Conservation (phyloP, 2,329 filamentous ascomycete genomes). For the Pseudogymnoascus sp. region DNA sequence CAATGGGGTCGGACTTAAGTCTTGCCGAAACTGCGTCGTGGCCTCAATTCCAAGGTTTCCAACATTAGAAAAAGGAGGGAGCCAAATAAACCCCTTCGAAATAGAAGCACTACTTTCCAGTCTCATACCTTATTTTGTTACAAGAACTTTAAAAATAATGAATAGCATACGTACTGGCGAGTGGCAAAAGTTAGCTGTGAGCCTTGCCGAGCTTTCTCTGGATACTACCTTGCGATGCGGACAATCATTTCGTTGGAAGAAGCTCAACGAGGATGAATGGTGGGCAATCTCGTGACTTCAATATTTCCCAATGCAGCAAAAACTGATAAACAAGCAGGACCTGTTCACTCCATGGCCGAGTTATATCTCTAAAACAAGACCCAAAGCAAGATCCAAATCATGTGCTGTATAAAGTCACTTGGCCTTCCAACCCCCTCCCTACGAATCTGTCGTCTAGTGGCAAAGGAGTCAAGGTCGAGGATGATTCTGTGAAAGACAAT, state of each 20-base stretch:
- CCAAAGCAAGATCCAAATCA: slow-evolving; percentile 65
- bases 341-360: slow-evolving; percentile 75
- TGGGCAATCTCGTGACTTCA: slow-evolving; percentile 28
- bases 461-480: slow-evolving; percentile 3
- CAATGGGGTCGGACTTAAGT: slow-evolving; percentile 7
- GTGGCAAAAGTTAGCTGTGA: slow-evolving; percentile 82
- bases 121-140: background rate
- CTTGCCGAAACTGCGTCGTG: background rate
- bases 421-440: slow-evolving; percentile 34
- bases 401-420: slow-evolving; percentile 72
- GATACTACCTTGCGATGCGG: slow-evolving; percentile 91
- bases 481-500: slow-evolving; percentile 46
- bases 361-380: slow-evolving; percentile 81
- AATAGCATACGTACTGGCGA: slow-evolving; percentile 46
- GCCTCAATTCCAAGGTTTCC: background rate
- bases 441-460: slow-evolving; percentile 30
- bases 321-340: slow-evolving; percentile 42
- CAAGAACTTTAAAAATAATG: slow-evolving; percentile 16
- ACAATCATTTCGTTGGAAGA: slow-evolving; percentile 94
- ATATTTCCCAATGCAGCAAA: slow-evolving; percentile 9
- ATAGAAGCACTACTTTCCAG: background rate
- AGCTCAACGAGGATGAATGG: slow-evolving; percentile 78
- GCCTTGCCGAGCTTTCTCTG: slow-evolving; percentile 78
- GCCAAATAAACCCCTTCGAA: background rate
- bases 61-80: background rate